Base-by-base conservation (phyloP, 2,329 filamentous ascomycete species). In the Fusarium pseudoanthophilum region DNA sequence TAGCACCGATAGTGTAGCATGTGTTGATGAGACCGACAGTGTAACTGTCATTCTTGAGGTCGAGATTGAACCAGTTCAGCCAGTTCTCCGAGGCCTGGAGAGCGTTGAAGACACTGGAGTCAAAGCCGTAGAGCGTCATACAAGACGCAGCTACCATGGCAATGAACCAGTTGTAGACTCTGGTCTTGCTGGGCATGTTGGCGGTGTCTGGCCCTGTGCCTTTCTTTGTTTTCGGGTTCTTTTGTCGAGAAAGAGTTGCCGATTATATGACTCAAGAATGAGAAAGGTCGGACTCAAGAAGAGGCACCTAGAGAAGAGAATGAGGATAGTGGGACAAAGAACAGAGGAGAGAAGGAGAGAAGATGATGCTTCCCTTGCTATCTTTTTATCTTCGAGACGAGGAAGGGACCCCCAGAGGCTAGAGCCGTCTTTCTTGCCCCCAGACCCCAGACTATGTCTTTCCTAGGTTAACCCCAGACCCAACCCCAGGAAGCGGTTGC, bases 61-160 rank as follows among this genome's bases (percentile, higher is more conserved):
- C 79, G 55, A 87, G 78, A 74, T 91, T 84, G 80, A 92, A 92
- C 83, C 87, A 93, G 24, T 83, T 83, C 18, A 90, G 82, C 91
- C 92, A 93, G 79, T 93, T 87, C 20, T 88, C 80, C 3, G 90
- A 92, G 37, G 89, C 90, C 80, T 92, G 91, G 11, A 92, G 88
- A 10, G 91, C 90, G 80, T 93, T 93, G 85, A 91, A 93, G 52
- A 92, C 91, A 42, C 90, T 92, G 4, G 91, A 91, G 85, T 93
- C 92, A 79, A 93, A 93, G 64, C 92, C 92, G 79, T 93, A 93
- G 49, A 93, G 85, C 28, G 93, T 90, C 92, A 93, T 93, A 80
- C 90, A 93, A 80, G 90, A 90, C 77, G 92, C 91, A 64, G 91
- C 91, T 73, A 93, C 89, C 61, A 92, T 84, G 67, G 90, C 91